A percentile compares a stretch with the other conserved stretches of the same genome.
These are phyloP conservation scores for Talaromyces sp. DNA, from an alignment of 2,329 filamentous ascomycete genomes.

Conservation along the genomic window DNA sequence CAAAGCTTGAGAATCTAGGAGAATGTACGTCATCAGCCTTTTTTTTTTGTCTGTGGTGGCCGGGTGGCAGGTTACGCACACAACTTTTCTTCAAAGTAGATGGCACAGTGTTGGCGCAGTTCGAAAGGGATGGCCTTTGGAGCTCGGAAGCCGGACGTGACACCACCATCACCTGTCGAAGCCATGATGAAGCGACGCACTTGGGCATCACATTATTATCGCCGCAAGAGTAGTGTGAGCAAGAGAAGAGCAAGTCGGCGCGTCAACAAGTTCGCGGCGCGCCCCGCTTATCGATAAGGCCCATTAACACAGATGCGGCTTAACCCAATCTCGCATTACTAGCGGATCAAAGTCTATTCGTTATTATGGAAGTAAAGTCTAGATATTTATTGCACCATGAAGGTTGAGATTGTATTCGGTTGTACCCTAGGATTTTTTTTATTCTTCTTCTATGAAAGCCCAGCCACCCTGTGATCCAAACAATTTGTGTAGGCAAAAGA, in stretches of 20 bases:
- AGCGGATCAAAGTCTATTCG: neutral
- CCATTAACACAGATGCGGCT: neutral
- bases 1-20: constrained; percentile 52
- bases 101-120: constrained; percentile 60
- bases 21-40: neutral
- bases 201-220: neutral
- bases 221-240: neutral
- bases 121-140: constrained; percentile 56
- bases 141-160: constrained; percentile 42
- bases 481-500: neutral
- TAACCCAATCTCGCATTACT: neutral
- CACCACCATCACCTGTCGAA: neutral
- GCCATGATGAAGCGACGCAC: neutral
- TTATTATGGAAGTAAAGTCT: neutral
- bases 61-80: constrained; percentile 49
- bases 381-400: neutral
- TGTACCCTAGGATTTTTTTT: neutral
- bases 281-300: constrained; percentile 5
- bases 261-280: neutral
- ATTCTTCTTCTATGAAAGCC: neutral
- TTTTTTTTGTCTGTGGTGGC: constrained; percentile 9
- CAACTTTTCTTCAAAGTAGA: constrained; percentile 70
- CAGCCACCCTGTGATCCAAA: neutral
- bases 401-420: neutral
- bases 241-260: neutral